phyloP scores from a whole-genome alignment of 352 stramenopile species.

The Phytophthora chlamydospora region DNA sequence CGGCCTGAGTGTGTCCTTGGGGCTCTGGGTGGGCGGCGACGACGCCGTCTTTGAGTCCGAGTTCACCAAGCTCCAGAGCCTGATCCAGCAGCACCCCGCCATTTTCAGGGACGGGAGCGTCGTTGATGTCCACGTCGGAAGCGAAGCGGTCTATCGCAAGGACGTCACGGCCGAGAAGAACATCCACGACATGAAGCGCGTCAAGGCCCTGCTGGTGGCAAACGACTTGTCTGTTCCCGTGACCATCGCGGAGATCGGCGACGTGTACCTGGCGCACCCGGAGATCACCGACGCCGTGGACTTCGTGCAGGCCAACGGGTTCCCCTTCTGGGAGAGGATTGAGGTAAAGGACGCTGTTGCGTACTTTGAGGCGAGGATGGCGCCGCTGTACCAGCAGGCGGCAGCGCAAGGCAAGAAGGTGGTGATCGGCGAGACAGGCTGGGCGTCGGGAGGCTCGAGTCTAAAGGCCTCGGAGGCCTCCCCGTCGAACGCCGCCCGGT shows the following conservation, averaged over 20 bases:
- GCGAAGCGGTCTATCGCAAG: constrained; percentile 68
- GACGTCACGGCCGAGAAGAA: constrained; percentile 54
- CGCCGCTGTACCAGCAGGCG: constrained; percentile 41
- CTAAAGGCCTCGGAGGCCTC: constrained; percentile 48
- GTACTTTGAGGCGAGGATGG: constrained; percentile 52
- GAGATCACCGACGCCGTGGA: constrained; percentile 57
- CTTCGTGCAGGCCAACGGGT: constrained; percentile 63
- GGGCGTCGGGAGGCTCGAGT: constrained; percentile 50
- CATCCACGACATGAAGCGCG: constrained; percentile 47
- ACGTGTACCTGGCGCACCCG: constrained; percentile 59
- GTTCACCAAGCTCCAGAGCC: constrained; percentile 36
- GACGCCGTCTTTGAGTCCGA: constrained; percentile 48
- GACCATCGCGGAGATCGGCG: constrained; percentile 72
- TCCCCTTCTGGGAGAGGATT: constrained; percentile 75
- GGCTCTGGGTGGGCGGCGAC: constrained; percentile 65
- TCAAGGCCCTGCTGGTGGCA: constrained; percentile 41
- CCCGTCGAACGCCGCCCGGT: constrained; percentile 49
- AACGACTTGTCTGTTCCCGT: constrained; percentile 46
- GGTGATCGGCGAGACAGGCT: constrained; percentile 75
- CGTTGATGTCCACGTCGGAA: constrained; percentile 68
- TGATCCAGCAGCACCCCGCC: constrained; percentile 35
- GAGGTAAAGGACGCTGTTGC: constrained; percentile 35
- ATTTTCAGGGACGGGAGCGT: constrained; percentile 40
- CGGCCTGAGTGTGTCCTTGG: constrained; percentile 59
- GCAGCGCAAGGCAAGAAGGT: constrained; percentile 45